Evolutionary conservation across 176 grass and related monocot genomes (phyloP), one percentile per base, ranked within the genome.

Genomic region (Avena atlantica): DNA sequence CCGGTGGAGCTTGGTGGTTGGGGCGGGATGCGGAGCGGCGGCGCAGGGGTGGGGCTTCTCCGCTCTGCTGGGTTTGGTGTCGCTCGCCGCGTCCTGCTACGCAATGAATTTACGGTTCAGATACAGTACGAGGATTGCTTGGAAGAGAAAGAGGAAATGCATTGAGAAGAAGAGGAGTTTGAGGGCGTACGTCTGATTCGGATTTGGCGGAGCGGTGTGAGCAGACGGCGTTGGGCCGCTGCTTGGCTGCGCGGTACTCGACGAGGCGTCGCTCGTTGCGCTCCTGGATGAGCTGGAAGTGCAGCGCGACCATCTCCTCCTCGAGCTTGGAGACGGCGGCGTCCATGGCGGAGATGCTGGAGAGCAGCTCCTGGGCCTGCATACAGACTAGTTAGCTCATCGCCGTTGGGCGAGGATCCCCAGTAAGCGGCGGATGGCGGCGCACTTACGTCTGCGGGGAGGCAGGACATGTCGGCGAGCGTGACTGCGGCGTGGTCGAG

Each of bases 231-330:
- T 29, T 71, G 58, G 89, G 27, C 65, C 48, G 58, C 12, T 51
- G 71, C 45, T 98, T 88, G 76, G 94, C 95, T 78, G 95, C 73
- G 17, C 79, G 88, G 83, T 98, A 95, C 88, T 96, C 91, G 29
- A 91, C 82, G 85, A 98, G 90, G 53, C 90, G 88, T 73, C 96
- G 89, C 86, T 98, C 96, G 86, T 98, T 95, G 73, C 93, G 89
- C 91, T 98, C 96, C 89, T 98, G 96, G 76, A 91, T 98, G 78
- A 98, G 88, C 89, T 96, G 90, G 90, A 95, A 92, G 79, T 98
- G 93, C 67, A 98, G 90, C 69, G 92, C 79, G 2, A 94, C 91
- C 80, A 95, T 91, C 76, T 95, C 93, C 82, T 98, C 93, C 90
- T 98, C 96, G 27, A 98, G 85, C 86, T 86, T 91, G 13, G 83